Conservation (phyloP, 805 yeast genomes). For the Cyberlindnera xishuangbannaensis region DNA sequence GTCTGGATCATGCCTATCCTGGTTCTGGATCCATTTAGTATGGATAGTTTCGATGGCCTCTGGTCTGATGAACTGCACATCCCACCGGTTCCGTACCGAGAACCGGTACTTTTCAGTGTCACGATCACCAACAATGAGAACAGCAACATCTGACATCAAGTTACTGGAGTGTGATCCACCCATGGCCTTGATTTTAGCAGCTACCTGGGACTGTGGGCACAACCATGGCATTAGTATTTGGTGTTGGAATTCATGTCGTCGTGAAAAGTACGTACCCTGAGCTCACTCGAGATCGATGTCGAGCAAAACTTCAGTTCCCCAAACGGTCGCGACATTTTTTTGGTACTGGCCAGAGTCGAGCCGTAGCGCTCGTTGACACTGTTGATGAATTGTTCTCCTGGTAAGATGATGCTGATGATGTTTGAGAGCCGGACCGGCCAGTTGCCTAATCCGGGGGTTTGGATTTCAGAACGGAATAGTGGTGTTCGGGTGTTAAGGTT, state of each 20-base stretch:
- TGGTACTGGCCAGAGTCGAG: no score
- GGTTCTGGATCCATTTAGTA: conserved; percentile 49
- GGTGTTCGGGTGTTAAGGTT: no score
- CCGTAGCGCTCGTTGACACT: no score
- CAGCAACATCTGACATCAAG: conserved; percentile 54
- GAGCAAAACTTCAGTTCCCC: conserved; percentile 23
- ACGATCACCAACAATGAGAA: conserved; percentile 53
- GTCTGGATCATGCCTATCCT: conserved; percentile 27
- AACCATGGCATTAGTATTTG: background rate
- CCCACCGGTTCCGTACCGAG: conserved; percentile 45
- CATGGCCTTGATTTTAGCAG: conserved; percentile 41
- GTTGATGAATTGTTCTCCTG: no score
- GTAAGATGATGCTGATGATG: no score
- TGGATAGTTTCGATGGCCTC: conserved; percentile 40
- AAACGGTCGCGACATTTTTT: conserved; percentile 21
- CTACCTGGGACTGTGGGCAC: conserved; percentile 29
- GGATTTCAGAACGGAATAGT: no score
- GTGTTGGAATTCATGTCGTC: no score
- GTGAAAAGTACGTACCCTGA: conserved; percentile 13
- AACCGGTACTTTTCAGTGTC: conserved; percentile 51
- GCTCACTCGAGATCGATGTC: conserved; percentile 20
- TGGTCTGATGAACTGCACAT: conserved; percentile 50
- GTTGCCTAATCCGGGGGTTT: no score
- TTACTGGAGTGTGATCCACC: conserved; percentile 58
- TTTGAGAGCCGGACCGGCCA: no score